Percentiles rank a stretch among this genome's conserved stretches.
Evolutionary conservation across 495 filamentous ascomycete species (phyloP).

Genomic region (Xylaria venustula): DNA sequence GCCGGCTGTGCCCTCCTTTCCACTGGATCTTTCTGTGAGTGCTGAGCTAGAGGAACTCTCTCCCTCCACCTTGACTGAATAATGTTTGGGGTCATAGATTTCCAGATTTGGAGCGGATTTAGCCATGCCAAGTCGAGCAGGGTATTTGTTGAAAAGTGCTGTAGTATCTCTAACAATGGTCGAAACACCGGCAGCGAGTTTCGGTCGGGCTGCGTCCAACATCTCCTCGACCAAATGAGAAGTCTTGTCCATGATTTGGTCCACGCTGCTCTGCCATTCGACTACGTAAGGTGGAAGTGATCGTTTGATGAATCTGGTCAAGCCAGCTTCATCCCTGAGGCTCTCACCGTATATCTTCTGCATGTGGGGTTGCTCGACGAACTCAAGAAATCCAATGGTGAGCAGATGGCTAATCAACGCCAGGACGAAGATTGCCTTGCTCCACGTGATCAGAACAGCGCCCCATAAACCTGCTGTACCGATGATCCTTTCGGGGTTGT

Average conservation of each 20-base stretch:
- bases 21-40: conserved; percentile 49
- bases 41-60: conserved; percentile 51
- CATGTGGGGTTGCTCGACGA: conserved; percentile 97
- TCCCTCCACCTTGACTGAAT: conserved; percentile 72
- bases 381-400: conserved; percentile 83
- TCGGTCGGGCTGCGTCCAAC: conserved; percentile 82
- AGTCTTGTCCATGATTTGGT: conserved; percentile 81
- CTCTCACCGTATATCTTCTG: conserved; percentile 90
- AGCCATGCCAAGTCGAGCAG: conserved; percentile 81
- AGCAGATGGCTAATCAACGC: conserved; percentile 83
- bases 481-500: conserved; percentile 93
- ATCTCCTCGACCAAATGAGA: conserved; percentile 88
- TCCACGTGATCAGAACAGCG: conserved; percentile 87
- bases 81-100: conserved; percentile 80
- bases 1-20: conserved; percentile 45
- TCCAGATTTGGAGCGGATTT: conserved; percentile 78
- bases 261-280: conserved; percentile 75
- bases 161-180: conserved; percentile 86
- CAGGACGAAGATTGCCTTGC: conserved; percentile 75
- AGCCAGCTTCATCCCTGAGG: conserved; percentile 81
- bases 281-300: conserved; percentile 78
- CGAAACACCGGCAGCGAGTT: conserved; percentile 80
- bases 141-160: conserved; percentile 84
- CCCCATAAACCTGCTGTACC: conserved; percentile 97
- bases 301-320: conserved; percentile 84